Evolutionary conservation across 495 filamentous ascomycete genomes (phyloP), one percentile per base, ranked within the genome.

Genomic region (Tetracladium marchalianum): DNA sequence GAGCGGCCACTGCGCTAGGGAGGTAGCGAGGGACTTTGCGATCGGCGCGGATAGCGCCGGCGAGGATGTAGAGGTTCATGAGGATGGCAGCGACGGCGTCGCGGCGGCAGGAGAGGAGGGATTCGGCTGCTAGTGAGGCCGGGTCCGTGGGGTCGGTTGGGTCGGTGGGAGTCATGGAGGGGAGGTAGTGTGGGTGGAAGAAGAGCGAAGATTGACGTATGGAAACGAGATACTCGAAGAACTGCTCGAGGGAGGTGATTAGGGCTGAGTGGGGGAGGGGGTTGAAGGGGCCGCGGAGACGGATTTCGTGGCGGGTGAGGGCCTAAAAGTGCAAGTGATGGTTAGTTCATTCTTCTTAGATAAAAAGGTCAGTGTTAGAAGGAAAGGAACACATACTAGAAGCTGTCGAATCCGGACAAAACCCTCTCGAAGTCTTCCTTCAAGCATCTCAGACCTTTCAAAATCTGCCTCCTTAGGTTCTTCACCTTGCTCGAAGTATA

Each of bases 181-280:
- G 22, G 22, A 27, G 22, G 27, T 57, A 66, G 35, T 63, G 59
- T 1, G 73, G 73, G 38, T 73, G 72, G 52, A 76, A 80, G 47
- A 75, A 77, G 17, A 78, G 52, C n/a, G 66, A 69, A 9, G 72
- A 71, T 47, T 79, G 73, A 7, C 75, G 74, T 7, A 78, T 68
- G 39, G 72, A 64, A 37, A 79, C 66, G 31, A 78, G 65, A 43
- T 76, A 73, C 50, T 77, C 74, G 44, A 78, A 75, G 60, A 79
- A 74, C 7, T 63, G 60, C 51, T 79, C 75, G 42, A 69, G 73
- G 15, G 66, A 59, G 44, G 69, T 64, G 31, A 78, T 73, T 11
- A 77, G 66, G 10, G 62, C 72, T n/a, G 62, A 67, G 56, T 77
- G 78, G 0, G 75, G 75, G 5, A 70, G 59, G 5, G 72, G 66